Evolutionary conservation across 768 basidiomycete species (phyloP), one percentile per base, ranked within the genome.

Genomic region (Amyloporia xantha): DNA sequence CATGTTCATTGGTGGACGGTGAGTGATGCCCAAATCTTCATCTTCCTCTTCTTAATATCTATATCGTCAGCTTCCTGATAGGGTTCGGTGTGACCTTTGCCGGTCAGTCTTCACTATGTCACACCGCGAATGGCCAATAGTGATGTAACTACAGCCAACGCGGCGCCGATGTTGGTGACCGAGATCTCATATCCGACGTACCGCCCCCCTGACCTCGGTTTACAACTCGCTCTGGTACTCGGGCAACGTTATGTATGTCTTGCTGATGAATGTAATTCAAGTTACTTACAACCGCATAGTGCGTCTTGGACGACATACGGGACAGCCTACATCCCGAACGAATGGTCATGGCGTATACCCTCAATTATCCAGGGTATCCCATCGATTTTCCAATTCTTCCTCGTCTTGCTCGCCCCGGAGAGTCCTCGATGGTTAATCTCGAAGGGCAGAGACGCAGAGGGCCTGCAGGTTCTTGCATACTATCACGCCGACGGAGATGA

Each of bases 381-480:
- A 1, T 75, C 74, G 50, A 26, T 70, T 10, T 62, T 82, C 19
- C 82, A 84, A 52, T 57, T 83, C 38, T 50, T 53, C 23, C 79
- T 84, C 61, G 69, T 84, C 45, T 74, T 65, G 58, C 76, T 79
- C 57, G 65, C 83, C 13, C 81, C 81, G 2, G 82, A 85, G 57
- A 81, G 79, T 10, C 82, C 82, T 13, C 73, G 60, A 33, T 84
- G 81, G 81, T 70, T 84, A 3, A 68, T 83, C 25, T 74, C 78
- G 2, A 75, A 74, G 42, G 79, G 81, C 24, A 49, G 21, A n/a
- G 48, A 49, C 27, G 28, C 25, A 13, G 58, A 66, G 42, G 71
- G 70, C 2, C 54, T 67, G 13, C 53, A 51, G n/a, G 67, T 60
- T 25, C 50, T 72, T 11, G 70, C 66, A 3, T 71, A 71, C 59